Evolutionary conservation across 345 rosid species (phyloP).

Genomic region (Eutrema yunnanense): DNA sequence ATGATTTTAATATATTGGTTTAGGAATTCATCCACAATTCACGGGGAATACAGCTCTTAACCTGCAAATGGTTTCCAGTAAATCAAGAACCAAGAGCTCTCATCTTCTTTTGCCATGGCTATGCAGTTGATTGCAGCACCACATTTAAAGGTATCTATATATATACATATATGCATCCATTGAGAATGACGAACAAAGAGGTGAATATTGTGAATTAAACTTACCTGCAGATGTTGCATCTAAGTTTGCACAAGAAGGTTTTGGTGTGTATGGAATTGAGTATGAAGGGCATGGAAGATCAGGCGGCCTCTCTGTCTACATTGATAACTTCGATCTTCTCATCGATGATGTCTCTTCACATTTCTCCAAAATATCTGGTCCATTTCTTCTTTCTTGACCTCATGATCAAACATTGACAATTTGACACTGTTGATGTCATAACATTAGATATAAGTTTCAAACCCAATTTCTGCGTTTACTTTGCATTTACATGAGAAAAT

Average conservation of each 20-base stretch:
- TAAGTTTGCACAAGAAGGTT: constrained; percentile 65
- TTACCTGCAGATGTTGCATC: constrained; percentile 52
- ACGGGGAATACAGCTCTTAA: constrained; percentile 63
- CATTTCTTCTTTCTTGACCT: neutral
- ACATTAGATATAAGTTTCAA: neutral
- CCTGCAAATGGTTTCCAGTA: constrained; percentile 70
- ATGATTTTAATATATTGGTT: neutral
- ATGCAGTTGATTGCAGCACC: constrained; percentile 90
- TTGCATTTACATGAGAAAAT: neutral
- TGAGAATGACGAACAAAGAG: neutral
- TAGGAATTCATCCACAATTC: constrained; percentile 57
- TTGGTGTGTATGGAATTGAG: constrained; percentile 73
- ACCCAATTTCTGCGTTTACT: neutral
- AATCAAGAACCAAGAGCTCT: constrained; percentile 63
- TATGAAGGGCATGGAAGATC: constrained; percentile 96
- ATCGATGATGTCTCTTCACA: constrained; percentile 54
- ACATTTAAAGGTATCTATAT: constrained; percentile 62
- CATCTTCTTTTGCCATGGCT: constrained; percentile 84
- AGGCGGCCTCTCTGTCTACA: constrained; percentile 43
- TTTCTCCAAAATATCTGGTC: constrained; percentile 56
- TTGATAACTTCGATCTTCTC: constrained; percentile 48
- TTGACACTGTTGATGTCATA: neutral
- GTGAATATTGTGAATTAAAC: neutral
- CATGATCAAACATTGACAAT: neutral
- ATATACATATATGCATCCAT: neutral